phyloP scores from a whole-genome alignment of 75 land plant genomes.

The Cunninghamia lanceolata region DNA sequence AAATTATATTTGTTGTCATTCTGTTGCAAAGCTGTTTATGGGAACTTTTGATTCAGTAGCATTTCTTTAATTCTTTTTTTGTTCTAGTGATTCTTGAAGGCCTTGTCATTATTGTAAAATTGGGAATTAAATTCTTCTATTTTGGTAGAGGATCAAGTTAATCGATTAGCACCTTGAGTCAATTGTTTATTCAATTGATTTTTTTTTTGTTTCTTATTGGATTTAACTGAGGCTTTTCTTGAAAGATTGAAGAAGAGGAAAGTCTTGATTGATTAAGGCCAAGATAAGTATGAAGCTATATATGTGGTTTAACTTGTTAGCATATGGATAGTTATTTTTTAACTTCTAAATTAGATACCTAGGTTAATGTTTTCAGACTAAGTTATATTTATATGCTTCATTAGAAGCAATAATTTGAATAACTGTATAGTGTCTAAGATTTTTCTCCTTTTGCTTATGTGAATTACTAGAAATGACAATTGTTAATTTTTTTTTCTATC shows the following conservation, averaged over 20 bases:
- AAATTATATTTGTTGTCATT: neutral
- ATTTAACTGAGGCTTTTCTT: neutral
- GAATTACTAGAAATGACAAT: neutral
- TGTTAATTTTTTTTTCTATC: neutral
- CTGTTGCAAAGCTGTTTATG: neutral
- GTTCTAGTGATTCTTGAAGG: neutral
- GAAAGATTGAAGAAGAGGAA: neutral
- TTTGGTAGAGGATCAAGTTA: neutral
- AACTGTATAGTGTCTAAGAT: neutral
- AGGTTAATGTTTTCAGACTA: neutral
- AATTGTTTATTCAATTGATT: neutral
- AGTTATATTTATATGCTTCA: neutral
- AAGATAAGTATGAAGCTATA: neutral
- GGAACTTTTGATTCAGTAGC: neutral
- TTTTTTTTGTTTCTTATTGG: neutral
- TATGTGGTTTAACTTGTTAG: neutral
- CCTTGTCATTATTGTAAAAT: neutral
- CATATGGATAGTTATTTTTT: neutral
- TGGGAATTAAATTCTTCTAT: neutral
- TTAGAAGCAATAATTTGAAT: neutral
- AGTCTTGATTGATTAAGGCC: neutral
- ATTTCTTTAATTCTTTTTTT: neutral
- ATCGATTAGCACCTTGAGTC: neutral
- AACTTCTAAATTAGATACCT: neutral
- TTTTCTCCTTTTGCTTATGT: neutral